A percentile compares a stretch with the other conserved stretches of the same genome.
Evolutionary conservation across 495 filamentous ascomycete genomes (phyloP).

Genomic region (Neurospora sp.): DNA sequence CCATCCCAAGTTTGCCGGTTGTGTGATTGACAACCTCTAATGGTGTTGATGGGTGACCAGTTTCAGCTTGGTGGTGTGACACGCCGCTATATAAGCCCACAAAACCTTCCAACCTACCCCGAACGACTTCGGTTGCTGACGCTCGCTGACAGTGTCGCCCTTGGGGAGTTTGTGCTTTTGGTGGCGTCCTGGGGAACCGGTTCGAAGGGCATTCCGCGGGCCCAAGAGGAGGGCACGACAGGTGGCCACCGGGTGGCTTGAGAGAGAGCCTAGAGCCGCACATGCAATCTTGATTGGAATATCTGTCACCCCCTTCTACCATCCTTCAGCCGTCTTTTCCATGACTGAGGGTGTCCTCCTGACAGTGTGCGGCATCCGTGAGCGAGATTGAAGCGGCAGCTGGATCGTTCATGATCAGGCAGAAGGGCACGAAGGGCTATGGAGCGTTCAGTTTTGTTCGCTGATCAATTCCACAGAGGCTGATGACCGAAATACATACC

Average conservation of each 20-base stretch:
- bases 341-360: background rate
- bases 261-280: background rate
- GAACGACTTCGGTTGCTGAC: background rate
- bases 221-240: background rate
- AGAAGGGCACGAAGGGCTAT: background rate
- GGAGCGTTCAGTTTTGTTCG: background rate
- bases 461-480: background rate
- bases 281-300: background rate
- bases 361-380: background rate
- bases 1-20: background rate
- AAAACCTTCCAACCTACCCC: background rate
- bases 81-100: background rate
- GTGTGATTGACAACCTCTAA: background rate
- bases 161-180: background rate
- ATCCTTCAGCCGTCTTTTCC: background rate
- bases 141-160: background rate
- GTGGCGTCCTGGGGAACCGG: background rate
- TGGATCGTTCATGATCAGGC: background rate
- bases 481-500: background rate
- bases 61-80: background rate
- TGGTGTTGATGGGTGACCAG: background rate
- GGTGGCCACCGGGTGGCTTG: background rate
- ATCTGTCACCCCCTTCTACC: background rate
- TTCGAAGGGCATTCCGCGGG: background rate
- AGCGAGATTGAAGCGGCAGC: background rate